Percentiles rank a stretch among this genome's conserved stretches.
phyloP scores from a whole-genome alignment of 345 rosid species.

The Balakata baccata region DNA sequence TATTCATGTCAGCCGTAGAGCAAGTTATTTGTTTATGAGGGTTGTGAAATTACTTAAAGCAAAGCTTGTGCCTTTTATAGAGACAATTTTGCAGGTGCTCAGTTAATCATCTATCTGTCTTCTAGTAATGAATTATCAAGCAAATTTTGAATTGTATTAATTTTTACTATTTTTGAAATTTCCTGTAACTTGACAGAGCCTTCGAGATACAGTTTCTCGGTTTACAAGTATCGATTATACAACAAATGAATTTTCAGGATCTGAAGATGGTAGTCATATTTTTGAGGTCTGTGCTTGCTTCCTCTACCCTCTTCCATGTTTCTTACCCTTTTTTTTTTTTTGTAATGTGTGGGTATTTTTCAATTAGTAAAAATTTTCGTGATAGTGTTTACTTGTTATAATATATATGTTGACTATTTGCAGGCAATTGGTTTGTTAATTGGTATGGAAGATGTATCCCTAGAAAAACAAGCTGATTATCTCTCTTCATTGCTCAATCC shows the following conservation, averaged over 20 bases:
- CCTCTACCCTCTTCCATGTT: neutral
- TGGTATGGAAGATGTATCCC: constrained; percentile 83
- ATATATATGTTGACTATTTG: constrained; percentile 6
- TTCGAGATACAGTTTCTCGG: constrained; percentile 71
- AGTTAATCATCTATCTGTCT: constrained; percentile 1
- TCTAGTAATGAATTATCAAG: neutral
- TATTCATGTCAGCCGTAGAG: constrained; percentile 73
- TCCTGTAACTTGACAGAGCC: constrained; percentile 46
- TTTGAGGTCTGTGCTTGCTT: constrained; percentile 57
- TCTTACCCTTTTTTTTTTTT: no score
- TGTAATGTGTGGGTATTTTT: neutral
- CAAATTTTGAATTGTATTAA: neutral
- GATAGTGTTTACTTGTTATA: constrained; percentile 6
- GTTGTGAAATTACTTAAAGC: constrained; percentile 76
- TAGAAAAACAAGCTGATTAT: constrained; percentile 83
- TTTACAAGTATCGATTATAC: constrained; percentile 53
- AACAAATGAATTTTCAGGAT: constrained; percentile 49
- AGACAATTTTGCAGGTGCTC: constrained; percentile 76
- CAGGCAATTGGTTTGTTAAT: constrained; percentile 92
- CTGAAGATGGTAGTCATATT: constrained; percentile 86
- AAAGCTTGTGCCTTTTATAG: constrained; percentile 84
- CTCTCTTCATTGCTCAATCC: constrained; percentile 83
- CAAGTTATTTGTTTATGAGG: constrained; percentile 88
- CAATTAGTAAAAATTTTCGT: neutral
- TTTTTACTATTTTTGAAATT: constrained; percentile 16